Base-by-base conservation (phyloP, 2,329 filamentous ascomycete species). In the Exophiala calicioides region DNA sequence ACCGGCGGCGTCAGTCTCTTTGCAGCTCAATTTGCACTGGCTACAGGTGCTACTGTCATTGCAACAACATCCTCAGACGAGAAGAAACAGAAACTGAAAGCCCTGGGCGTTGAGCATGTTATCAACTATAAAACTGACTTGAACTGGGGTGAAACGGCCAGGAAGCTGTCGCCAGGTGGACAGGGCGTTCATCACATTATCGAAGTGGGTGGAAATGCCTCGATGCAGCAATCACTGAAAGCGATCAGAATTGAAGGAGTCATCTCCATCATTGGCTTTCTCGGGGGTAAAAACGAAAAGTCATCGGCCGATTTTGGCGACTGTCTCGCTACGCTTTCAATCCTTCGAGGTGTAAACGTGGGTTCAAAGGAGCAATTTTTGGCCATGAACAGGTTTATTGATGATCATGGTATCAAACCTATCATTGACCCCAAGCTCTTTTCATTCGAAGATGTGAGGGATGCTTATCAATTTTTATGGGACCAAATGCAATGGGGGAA, bases 201-300 rank as follows among this genome's bases (percentile, higher is more conserved):
- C 27, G 84, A 87, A 57, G 77, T 86, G 12, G 83, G 80, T 8
- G 84, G 84, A 0, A 70, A 78, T 1, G 73, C 70, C 10, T 85
- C 82, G 0, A 71, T 86, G 52, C 57, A 67, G 3, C 72, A 84
- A 60, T 84, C 36, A 35, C 62, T 79, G 20, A 74, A 68, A 46
- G 68, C 69, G 3, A 56, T 74, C 21, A 62, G 63, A 16, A 68
- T 76, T 13, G 75, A 78, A 42, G 76, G 76, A 18, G 63, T 77
- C 3, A 70, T 76, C 53, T 64, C 60, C 33, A 68, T 78, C 44
- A 75, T 78, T 10, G 75, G 76, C 5, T 72, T 78, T 58, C 59
- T 79, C 20, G 74, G 70, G 8, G 71, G 71, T 9, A 62, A 60
- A 27, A 64, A 51, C 2, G 64, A 27, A 3, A 20, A 44, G 29